These are phyloP conservation scores for Saccharomycopsis fermentans DNA, from an alignment of 805 yeast species.

Conservation along the genomic window DNA sequence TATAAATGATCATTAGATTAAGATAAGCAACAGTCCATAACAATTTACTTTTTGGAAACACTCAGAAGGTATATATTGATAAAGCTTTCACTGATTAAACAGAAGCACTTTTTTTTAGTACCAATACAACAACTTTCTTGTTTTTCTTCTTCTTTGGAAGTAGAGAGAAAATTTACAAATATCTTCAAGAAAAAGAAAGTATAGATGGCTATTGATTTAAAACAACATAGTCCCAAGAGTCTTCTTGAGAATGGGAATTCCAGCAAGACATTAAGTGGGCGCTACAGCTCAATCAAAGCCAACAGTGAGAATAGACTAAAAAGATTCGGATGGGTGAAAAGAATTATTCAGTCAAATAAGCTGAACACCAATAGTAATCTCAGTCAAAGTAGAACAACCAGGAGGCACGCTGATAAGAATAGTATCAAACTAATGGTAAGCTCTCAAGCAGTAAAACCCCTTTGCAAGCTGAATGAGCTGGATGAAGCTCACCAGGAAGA, in stretches of 20 bases:
- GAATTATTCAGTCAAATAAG: conserved; percentile 16
- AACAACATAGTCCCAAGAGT: background rate
- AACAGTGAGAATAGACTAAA: conserved; percentile 3
- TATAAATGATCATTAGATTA: no score
- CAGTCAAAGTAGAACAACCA: background rate
- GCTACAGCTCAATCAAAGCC: background rate
- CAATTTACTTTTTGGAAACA: no score
- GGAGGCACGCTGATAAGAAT: background rate
- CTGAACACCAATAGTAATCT: background rate
- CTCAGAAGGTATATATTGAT: no score
- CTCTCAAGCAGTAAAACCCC: background rate
- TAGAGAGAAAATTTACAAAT: background rate
- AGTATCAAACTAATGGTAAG: background rate
- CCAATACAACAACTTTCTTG: no score
- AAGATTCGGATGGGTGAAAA: conserved; percentile 18
- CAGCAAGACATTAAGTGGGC: background rate
- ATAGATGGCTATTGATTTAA: background rate
- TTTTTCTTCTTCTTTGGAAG: background rate
- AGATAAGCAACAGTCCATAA: no score
- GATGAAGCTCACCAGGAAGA: background rate
- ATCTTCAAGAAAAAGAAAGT: background rate
- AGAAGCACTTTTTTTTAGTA: no score
- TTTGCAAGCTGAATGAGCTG: background rate
- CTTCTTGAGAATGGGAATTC: background rate
- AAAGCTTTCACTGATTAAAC: no score